These are phyloP conservation scores for Leccinum brunneo-olivaceum DNA, from an alignment of 1,284 basidiomycete genomes.

Conservation along the genomic window DNA sequence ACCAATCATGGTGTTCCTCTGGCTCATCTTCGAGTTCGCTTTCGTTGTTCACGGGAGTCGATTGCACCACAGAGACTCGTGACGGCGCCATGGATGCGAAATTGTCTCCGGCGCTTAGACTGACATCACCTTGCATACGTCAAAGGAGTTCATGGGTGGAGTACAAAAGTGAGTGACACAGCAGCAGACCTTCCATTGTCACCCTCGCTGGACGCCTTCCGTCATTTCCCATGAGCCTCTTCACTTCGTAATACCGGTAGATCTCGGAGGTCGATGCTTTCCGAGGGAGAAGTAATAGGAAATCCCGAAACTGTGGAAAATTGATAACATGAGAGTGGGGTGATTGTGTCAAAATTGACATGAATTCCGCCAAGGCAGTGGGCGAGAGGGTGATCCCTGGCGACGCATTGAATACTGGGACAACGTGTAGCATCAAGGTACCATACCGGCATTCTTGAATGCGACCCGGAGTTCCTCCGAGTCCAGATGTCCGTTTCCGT, in stretches of 20 bases:
- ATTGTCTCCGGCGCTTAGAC: constrained; percentile 64
- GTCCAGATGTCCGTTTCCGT: constrained; percentile 79
- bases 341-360: constrained; percentile 68
- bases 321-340: constrained; percentile 64
- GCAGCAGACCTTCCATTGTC: constrained; percentile 76
- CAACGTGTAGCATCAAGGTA: constrained; percentile 14
- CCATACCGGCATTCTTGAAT: constrained; percentile 66
- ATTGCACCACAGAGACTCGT: constrained; percentile 19
- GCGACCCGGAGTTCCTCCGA: constrained; percentile 65
- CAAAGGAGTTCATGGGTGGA: constrained; percentile 22
- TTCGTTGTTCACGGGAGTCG: constrained; percentile 37
- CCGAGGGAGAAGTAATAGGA: constrained; percentile 80
- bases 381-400: constrained; percentile 67
- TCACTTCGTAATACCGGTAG: constrained; percentile 79
- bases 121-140: constrained; percentile 58
- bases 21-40: constrained; percentile 54
- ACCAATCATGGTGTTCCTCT: constrained; percentile 55
- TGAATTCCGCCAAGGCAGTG: constrained; percentile 70
- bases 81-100: constrained; percentile 33
- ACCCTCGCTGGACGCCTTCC: constrained; percentile 73
- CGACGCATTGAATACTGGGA: constrained; percentile 13
- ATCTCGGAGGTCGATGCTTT: constrained; percentile 80
- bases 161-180: constrained; percentile 14
- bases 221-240: constrained; percentile 68
- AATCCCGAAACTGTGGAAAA: constrained; percentile 87